These are phyloP conservation scores for Hydrangea macrophylla DNA, from an alignment of 148 eudicot genomes.

Conservation along the genomic window DNA sequence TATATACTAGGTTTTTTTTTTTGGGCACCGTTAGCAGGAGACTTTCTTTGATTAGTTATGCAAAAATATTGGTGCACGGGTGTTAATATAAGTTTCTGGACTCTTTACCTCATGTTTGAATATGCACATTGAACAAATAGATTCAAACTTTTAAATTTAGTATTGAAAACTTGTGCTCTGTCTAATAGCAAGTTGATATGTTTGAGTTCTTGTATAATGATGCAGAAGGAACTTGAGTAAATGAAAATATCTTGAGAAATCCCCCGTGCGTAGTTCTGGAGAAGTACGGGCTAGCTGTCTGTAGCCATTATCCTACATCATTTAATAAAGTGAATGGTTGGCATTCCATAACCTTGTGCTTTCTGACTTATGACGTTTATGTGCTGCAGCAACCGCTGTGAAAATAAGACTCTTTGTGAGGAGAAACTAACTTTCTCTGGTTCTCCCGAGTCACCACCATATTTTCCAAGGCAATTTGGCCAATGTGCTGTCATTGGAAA, in stretches of 20 bases:
- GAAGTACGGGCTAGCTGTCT: not conserved
- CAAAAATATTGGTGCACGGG: not conserved
- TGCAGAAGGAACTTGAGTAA: slow-evolving; percentile 30
- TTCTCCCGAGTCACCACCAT: slow-evolving; percentile 87
- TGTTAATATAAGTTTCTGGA: not conserved
- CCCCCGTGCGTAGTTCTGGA: not conserved
- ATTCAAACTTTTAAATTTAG: not conserved
- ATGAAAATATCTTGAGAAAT: not conserved
- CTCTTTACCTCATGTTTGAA: not conserved
- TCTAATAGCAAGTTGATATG: slow-evolving; percentile 1
- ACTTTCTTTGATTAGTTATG: not conserved
- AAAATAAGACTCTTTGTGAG: slow-evolving; percentile 80
- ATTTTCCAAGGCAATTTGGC: slow-evolving; percentile 72
- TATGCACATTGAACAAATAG: not conserved
- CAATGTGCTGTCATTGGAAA: slow-evolving; percentile 94
- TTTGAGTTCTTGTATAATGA: slow-evolving; percentile 1
- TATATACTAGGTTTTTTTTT: too few relatives aligned
- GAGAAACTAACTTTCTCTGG: slow-evolving; percentile 93
- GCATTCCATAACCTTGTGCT: not conserved
- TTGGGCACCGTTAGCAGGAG: not conserved
- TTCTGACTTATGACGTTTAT: slow-evolving; percentile 15
- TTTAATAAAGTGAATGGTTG: not conserved
- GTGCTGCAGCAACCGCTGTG: slow-evolving; percentile 65
- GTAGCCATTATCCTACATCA: not conserved
- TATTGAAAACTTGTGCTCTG: not conserved